phyloP scores from a whole-genome alignment of 345 rosid genomes.

The Eutrema yunnanense region DNA sequence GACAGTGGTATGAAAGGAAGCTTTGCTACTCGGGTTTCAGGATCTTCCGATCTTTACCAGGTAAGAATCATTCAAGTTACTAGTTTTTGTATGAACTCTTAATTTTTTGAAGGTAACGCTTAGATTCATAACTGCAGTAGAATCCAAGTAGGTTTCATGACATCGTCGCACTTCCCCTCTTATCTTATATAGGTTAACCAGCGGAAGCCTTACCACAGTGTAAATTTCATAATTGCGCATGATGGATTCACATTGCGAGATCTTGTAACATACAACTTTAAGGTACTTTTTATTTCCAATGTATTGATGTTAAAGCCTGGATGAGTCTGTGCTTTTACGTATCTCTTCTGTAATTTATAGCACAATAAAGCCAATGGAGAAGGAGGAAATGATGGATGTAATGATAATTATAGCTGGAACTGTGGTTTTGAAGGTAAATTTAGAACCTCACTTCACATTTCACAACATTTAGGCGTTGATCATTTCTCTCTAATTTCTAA shows the following conservation, averaged over 20 bases:
- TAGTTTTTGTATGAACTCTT: neutral
- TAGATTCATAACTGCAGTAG: neutral
- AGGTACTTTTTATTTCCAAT: conserved; percentile 45
- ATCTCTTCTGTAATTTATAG: conserved; percentile 36
- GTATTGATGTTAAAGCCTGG: neutral
- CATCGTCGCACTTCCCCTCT: neutral
- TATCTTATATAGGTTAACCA: conserved; percentile 52
- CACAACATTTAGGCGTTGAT: neutral
- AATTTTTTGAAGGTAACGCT: no score
- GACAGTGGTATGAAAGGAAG: conserved; percentile 89
- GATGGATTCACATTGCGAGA: conserved; percentile 90
- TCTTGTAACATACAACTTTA: conserved; percentile 78
- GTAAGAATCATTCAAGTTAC: conserved; percentile 33
- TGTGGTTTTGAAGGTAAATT: conserved; percentile 86
- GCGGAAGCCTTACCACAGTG: conserved; percentile 82
- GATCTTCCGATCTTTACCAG: conserved; percentile 78
- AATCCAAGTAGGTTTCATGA: neutral
- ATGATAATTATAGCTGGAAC: conserved; percentile 91
- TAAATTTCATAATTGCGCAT: conserved; percentile 82
- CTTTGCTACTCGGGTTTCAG: conserved; percentile 84
- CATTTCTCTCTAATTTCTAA: neutral
- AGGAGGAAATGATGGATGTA: conserved; percentile 91
- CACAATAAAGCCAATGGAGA: conserved; percentile 98
- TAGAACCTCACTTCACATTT: neutral
- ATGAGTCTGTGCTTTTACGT: neutral